Evolutionary conservation across 2,329 filamentous ascomycete species (phyloP), one percentile per base, ranked within the genome.

Genomic region (Monilinia fructicola): DNA sequence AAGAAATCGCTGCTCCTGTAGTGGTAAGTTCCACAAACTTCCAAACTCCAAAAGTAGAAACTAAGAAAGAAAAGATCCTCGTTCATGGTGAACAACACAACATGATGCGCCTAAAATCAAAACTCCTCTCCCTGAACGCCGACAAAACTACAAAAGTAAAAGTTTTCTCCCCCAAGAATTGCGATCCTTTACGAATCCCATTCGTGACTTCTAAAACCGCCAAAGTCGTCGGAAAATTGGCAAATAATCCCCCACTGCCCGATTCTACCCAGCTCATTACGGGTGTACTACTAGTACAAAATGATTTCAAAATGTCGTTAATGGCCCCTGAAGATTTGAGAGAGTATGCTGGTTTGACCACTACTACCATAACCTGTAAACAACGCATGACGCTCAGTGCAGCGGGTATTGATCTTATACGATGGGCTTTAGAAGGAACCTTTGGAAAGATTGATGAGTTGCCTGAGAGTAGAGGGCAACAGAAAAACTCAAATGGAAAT

Each of bases 1-100:
- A 98, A 75, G 92, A 97, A 78, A 90, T 98, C 53, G 87, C 85
- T 40, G 93, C 95, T 2, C 93, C 93, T 21, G 93, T 97, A 31
- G 94, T 99, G 73, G 92, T 96, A 84, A 81, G 91, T 88, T 44
- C 10, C 53, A 26, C n/a, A 21, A 42, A 31, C 21, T 31, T 12
- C 21, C 4, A 44, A 11, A 44, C 11, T 0, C 11, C 28, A 11
- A 21, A 50, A 23, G 56, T 16, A 40, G 6, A 48, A 23, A 26
- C 74, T 73, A 70, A 75, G 70, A 56, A 69, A 42, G 28, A 14
- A 28, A 0, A 94, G 91, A 97, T 99, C 68, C 86, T 99, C 42
- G 95, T 99, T 2, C 95, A 99, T 73, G 95, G 95, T 66, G 95
- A 99, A 77, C 93, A 95, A 74, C 92, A 97, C 76, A 97, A 98